A percentile compares a stretch with the other conserved stretches of the same genome.
Conservation (phyloP, 78 protist species). For the Dictyostelium firmibasis region DNA sequence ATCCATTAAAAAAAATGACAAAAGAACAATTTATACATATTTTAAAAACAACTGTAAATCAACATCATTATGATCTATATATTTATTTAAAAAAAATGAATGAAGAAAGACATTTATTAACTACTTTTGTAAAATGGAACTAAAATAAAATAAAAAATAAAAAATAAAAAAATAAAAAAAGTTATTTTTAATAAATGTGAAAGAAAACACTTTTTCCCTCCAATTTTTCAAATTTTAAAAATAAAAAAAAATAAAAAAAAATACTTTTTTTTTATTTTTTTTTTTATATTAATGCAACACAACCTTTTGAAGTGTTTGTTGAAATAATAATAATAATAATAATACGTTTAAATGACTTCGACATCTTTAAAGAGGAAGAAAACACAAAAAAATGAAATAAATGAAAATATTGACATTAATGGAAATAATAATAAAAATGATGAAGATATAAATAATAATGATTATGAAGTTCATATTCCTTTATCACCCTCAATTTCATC, state of each 20-base stretch:
- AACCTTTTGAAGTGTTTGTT: not conserved
- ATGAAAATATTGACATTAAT: not conserved
- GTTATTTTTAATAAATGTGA: no score
- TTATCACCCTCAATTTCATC: not conserved
- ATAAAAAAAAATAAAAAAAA: no score
- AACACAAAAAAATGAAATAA: not conserved
- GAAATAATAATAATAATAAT: not conserved
- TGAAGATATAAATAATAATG: no score
- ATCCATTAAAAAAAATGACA: not conserved
- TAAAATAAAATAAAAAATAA: no score
- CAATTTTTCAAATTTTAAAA: not conserved
- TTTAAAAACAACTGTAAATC: not conserved
- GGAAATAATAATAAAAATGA: not conserved
- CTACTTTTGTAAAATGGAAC: no score
- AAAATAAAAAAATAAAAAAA: no score
- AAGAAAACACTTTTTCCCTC: no score
- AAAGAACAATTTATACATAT: not conserved
- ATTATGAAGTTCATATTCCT: not conserved
- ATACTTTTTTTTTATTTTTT: not conserved
- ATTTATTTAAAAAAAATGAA: not conserved
- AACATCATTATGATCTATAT: not conserved
- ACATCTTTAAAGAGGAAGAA: not conserved
- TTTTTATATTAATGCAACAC: not conserved
- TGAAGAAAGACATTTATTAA: not conserved
- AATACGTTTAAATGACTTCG: not conserved